Base-by-base conservation (phyloP, 306 rosid genomes). In the Pterocarpus macrocarpus region DNA sequence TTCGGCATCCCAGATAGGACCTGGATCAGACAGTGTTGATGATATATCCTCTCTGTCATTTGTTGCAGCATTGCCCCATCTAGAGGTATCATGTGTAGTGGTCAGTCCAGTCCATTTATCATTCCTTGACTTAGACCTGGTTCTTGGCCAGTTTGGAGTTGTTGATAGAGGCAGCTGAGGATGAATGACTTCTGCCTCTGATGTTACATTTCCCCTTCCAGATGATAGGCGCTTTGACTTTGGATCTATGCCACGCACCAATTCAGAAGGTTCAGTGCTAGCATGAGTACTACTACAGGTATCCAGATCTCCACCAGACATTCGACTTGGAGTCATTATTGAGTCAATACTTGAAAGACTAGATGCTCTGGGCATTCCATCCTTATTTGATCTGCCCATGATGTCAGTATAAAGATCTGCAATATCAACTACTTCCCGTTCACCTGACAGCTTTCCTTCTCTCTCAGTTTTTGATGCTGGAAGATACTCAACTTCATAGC, bases 321-420 rank as follows among this genome's bases (percentile, higher is more conserved):
- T 83, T 81, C 89, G 93, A 85, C 94, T 91, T 7, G 99, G 99
- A 64, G 99, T 95, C 96, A 95, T 91, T 75, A 95, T 93, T 70
- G 98, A 95, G 84, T 95, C 99, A 13, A 95, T 95, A 82, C 99
- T 95, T n/a, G 99, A 95, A 79, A 95, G 89, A 89, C 99, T 95
- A 77, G 98, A 95, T 69, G 99, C 99, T 81, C 99, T 86, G 6
- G 99, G 99, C 71, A 95, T 89, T 71, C 94, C 97, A 67, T 95
- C 99, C 65, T 87, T 86, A 86, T 84, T 93, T 32, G 98, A 88
- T 90, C 97, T 93, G 77, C 86, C 85, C 97, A 95, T 91, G 80
- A 93, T 84, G 80, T 95, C 98, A 38, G 90, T 86, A 91, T 88
- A 89, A 33, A 95, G 86, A 73, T 95, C 98, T 57, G 98, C 88